These are phyloP conservation scores for Capsella bursapastoris DNA, from an alignment of 345 rosid species.

Conservation along the genomic window DNA sequence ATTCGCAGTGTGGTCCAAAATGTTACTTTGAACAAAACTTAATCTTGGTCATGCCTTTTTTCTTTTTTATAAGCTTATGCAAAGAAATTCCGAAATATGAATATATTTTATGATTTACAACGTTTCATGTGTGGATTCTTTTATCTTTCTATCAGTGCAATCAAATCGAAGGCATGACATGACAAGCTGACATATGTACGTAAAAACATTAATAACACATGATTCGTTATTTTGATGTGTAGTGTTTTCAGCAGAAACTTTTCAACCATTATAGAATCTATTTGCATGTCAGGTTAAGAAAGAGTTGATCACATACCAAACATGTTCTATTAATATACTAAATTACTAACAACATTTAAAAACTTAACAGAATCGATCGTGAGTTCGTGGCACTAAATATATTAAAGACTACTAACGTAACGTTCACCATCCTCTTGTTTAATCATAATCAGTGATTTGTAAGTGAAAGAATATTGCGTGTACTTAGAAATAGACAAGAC, in stretches of 20 bases:
- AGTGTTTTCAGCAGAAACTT: conserved; percentile 16
- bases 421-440: neutral
- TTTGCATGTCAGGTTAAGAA: conserved; percentile 25
- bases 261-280: neutral
- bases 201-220: conserved; percentile 1
- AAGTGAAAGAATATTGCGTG: neutral
- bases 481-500: conserved; percentile 1
- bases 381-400: neutral
- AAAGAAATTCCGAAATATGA: conserved; percentile 14
- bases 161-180: conserved; percentile 30
- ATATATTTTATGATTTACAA: neutral
- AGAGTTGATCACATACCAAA: neutral
- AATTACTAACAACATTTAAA: too few species aligned
- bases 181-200: conserved; percentile 27
- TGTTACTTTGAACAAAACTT: conserved; percentile 34
- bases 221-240: neutral
- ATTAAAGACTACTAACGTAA: neutral
- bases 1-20: conserved; percentile 37
- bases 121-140: conserved; percentile 31
- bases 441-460: neutral
- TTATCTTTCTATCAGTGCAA: conserved; percentile 27
- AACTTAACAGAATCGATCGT: neutral
- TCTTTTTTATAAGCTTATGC: conserved; percentile 6
- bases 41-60: conserved; percentile 11
- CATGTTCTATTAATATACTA: neutral